A percentile compares a stretch with the other conserved stretches of the same genome.
Evolutionary conservation across 2,329 filamentous ascomycete genomes (phyloP).

Genomic region (Diaporthe destruens): DNA sequence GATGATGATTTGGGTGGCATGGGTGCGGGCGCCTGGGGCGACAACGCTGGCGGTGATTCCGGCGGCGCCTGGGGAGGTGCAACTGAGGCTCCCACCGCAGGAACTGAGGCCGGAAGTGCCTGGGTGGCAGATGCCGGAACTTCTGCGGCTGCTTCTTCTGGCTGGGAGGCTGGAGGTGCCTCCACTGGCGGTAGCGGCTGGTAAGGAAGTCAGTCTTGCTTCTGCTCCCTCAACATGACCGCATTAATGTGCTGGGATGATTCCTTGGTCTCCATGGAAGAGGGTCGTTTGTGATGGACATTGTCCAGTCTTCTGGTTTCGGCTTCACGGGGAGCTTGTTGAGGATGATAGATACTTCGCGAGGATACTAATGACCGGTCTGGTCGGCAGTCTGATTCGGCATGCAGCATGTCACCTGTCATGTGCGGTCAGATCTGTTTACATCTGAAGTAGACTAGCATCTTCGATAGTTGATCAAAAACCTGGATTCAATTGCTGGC

Average conservation of each 20-base stretch:
- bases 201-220: conserved; percentile 3
- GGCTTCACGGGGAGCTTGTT: conserved; percentile 28
- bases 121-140: conserved; percentile 13
- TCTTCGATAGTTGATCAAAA: conserved; percentile 33
- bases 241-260: neutral
- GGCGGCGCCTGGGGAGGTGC: conserved; percentile 33
- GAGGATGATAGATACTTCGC: conserved; percentile 26
- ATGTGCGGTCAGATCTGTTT: conserved; percentile 36
- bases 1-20: conserved; percentile 36
- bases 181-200: conserved; percentile 27
- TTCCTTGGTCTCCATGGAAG: neutral
- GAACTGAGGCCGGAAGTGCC: neutral
- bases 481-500: conserved; percentile 5
- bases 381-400: conserved; percentile 30
- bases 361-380: conserved; percentile 1
- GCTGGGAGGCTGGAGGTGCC: conserved; percentile 8
- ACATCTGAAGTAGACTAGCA: conserved; percentile 33
- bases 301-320: neutral
- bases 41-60: conserved; percentile 45
- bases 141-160: conserved; percentile 13
- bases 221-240: neutral
- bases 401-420: conserved; percentile 31
- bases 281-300: neutral
- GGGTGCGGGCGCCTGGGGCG: conserved; percentile 44
- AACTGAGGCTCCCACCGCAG: neutral